Evolutionary conservation across 192 early-diverging fungal genomes (phyloP).

Genomic region (Pilaira anomala): DNA sequence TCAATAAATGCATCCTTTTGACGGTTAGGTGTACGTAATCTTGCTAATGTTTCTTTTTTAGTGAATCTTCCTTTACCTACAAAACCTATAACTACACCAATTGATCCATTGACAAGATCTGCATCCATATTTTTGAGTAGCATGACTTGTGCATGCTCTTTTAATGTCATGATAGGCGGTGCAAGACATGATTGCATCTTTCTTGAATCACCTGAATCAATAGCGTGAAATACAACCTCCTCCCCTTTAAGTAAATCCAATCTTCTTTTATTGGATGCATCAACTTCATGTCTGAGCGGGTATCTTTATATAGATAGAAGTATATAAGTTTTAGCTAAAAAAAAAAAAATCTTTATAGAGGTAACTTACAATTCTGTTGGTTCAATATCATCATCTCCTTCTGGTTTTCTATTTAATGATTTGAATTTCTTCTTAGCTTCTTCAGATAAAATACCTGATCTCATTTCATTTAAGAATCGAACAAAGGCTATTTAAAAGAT

Average conservation of each 20-base stretch:
- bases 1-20: background rate
- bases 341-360: too few species aligned
- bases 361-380: constrained; percentile 68
- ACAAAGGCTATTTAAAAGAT: constrained; percentile 57
- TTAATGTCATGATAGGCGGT: constrained; percentile 61
- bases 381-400: constrained; percentile 57
- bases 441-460: constrained; percentile 63
- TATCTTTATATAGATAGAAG: constrained; percentile 23
- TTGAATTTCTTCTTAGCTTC: constrained; percentile 51
- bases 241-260: constrained; percentile 55
- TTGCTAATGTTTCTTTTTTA: background rate
- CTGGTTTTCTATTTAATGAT: constrained; percentile 45
- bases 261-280: constrained; percentile 59
- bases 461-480: constrained; percentile 82
- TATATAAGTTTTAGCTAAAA: background rate
- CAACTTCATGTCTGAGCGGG: constrained; percentile 73
- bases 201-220: constrained; percentile 41
- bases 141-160: constrained; percentile 83
- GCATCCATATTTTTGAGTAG: constrained; percentile 69
- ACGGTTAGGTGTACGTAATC: constrained; percentile 9
- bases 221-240: constrained; percentile 41
- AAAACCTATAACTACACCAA: constrained; percentile 61
- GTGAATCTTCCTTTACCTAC: constrained; percentile 24
- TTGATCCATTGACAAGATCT: constrained; percentile 76
- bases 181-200: constrained; percentile 54